Conservation (phyloP, 176 grass and related monocot species). For the Hordeum marinum region DNA sequence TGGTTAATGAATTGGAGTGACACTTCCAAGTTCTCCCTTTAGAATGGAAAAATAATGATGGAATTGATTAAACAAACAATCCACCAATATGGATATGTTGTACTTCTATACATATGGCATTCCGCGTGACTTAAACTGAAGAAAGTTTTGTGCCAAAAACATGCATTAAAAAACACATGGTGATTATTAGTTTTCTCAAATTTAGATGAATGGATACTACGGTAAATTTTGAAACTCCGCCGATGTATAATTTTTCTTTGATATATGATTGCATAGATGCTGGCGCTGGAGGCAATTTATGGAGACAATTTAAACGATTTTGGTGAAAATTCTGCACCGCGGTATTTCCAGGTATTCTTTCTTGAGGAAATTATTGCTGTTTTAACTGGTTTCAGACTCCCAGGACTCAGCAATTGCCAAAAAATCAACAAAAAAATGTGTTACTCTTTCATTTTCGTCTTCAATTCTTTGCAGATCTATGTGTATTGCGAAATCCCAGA, state of each 20-base stretch:
- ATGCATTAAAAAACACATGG: background rate
- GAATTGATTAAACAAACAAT: background rate
- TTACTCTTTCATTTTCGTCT: background rate
- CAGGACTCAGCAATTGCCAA: background rate
- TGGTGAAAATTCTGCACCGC: conserved; percentile 21
- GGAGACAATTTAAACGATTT: conserved; percentile 28
- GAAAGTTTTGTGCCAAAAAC: background rate
- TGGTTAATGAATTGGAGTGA: background rate
- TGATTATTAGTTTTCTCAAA: background rate
- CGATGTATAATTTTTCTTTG: background rate
- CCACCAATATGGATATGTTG: background rate
- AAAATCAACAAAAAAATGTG: background rate
- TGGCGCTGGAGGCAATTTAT: conserved; percentile 54
- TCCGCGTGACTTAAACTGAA: background rate
- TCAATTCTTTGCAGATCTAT: background rate
- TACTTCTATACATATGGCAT: background rate
- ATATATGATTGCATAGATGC: conserved; percentile 7
- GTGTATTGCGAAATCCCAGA: conserved; percentile 26
- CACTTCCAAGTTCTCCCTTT: background rate
- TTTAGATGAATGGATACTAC: background rate
- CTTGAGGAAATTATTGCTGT: background rate
- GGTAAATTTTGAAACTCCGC: background rate
- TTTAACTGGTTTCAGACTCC: background rate
- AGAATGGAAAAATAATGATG: background rate
- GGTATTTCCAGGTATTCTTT: conserved; percentile 38